phyloP scores from a whole-genome alignment of 2,329 filamentous ascomycete genomes.

The Hypoxylon sp. region DNA sequence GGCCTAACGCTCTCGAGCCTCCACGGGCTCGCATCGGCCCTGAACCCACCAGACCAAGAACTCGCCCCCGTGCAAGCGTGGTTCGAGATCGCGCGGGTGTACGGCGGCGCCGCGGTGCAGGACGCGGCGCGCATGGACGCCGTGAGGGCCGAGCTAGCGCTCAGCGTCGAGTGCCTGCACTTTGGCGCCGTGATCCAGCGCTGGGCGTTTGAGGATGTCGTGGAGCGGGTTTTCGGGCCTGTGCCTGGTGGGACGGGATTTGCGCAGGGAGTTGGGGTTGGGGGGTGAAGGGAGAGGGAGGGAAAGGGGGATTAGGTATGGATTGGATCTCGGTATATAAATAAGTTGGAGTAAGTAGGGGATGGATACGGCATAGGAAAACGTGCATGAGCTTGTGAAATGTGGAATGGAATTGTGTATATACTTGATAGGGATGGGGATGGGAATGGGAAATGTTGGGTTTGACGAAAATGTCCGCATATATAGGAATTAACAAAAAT shows the following conservation, averaged over 20 bases:
- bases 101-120: slow-evolving; percentile 59
- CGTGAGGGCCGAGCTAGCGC: slow-evolving; percentile 60
- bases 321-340: background rate
- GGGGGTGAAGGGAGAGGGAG: background rate
- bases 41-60: slow-evolving; percentile 62
- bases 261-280: background rate
- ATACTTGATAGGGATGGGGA: background rate
- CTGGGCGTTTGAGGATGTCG: slow-evolving; percentile 63
- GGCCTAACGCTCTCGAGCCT: slow-evolving; percentile 62
- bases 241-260: background rate
- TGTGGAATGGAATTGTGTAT: background rate
- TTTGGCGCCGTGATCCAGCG: slow-evolving; percentile 66
- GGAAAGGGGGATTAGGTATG: background rate
- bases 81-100: slow-evolving; percentile 66
- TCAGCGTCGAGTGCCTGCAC: slow-evolving; percentile 62
- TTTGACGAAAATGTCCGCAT: too few relatives aligned
- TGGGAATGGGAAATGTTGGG: too few relatives aligned
- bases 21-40: slow-evolving; percentile 61
- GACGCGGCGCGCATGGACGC: slow-evolving; percentile 54
- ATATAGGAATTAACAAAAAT: too few relatives aligned
- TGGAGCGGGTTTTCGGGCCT: slow-evolving; percentile 58
- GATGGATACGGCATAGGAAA: background rate
- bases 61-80: slow-evolving; percentile 68
- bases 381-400: background rate
- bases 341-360: too few relatives aligned